Evolutionary conservation across 2,329 filamentous ascomycete genomes (phyloP), one percentile per base, ranked within the genome.

Genomic region (Colletotrichum acutatum): DNA sequence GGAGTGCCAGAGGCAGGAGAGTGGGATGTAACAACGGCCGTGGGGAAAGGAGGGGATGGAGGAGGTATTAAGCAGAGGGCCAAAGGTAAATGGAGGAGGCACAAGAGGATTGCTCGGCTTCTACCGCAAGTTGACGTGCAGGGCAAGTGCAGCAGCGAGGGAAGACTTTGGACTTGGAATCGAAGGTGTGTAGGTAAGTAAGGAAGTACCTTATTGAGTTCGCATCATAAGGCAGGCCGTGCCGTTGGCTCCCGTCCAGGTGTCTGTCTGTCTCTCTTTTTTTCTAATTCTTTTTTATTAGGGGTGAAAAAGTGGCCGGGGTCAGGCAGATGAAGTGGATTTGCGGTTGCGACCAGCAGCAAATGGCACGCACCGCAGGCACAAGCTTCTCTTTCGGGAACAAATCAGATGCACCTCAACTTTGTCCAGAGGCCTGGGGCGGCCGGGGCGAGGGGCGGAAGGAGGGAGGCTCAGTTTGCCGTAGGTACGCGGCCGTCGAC

Each of bases 401-500:
- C 66, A 68, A 60, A 61, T 61, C 66, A 60, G 59, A 69, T 46
- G 65, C 53, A 24, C 16, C 57, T 28, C 61, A 32, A 56, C 66
- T 46, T 34, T 28, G 57, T 53, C 66, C 70, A 72, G 70, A 42
- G 66, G 62, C 54, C 62, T 66, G 61, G 68, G 62, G 49, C 59
- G 56, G 68, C 60, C 60, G 61, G 52, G 46, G 60, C 60, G 52
- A 34, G n/a, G 52, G n/a, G 9, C 12, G 30, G 30, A 34, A 42
- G 59, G 37, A 46, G 59, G 66, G 56, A 70, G 60, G 42, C 66
- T 70, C 70, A 57, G 60, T 72, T n/a, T 49, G 66, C 66, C 66
- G 66, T 72, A 70, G 70, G 37, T 63, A 72, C 65, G 69, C 69
- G 65, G 69, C 69, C 69, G 59, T 68, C 69, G 32, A 58, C 59